phyloP scores from a whole-genome alignment of 768 basidiomycete genomes.

The Kwoniella bestiolae region DNA sequence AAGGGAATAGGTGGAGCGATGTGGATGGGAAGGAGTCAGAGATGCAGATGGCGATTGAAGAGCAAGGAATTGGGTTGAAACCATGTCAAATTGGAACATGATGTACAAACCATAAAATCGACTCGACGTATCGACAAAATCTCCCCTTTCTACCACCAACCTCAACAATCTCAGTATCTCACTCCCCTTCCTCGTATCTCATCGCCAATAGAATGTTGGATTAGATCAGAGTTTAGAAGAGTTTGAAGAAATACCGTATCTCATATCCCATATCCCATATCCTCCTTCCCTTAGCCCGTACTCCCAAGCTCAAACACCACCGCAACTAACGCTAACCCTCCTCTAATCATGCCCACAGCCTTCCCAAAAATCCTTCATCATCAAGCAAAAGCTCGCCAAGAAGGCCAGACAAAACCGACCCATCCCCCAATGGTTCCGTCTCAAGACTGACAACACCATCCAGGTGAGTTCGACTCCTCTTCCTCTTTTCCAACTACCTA shows the following conservation, averaged over 20 bases:
- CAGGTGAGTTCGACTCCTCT: conserved; percentile 33
- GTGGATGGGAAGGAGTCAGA: background rate
- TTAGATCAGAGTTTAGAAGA: background rate
- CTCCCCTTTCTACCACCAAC: too few species aligned
- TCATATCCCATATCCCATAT: too few species aligned
- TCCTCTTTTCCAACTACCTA: background rate
- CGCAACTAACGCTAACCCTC: background rate
- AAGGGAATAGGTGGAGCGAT: too few species aligned
- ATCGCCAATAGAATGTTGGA: background rate
- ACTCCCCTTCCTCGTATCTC: too few species aligned
- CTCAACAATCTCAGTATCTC: too few species aligned
- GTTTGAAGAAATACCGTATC: too few species aligned
- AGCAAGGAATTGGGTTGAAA: too few species aligned
- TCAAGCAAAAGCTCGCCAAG: conserved; percentile 97
- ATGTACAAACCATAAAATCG: too few species aligned
- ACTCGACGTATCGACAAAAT: too few species aligned
- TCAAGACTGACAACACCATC: conserved; percentile 76
- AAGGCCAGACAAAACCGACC: conserved; percentile 94
- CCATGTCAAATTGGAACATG: too few species aligned
- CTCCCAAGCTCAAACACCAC: background rate
- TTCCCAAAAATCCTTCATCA: conserved; percentile 98
- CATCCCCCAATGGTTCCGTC: conserved; percentile 96
- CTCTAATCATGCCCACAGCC: conserved; percentile 64
- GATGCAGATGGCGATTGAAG: background rate
- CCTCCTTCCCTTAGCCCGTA: background rate